Conservation (phyloP, 192 early-diverging fungal species). For the Coemansia sp. region DNA sequence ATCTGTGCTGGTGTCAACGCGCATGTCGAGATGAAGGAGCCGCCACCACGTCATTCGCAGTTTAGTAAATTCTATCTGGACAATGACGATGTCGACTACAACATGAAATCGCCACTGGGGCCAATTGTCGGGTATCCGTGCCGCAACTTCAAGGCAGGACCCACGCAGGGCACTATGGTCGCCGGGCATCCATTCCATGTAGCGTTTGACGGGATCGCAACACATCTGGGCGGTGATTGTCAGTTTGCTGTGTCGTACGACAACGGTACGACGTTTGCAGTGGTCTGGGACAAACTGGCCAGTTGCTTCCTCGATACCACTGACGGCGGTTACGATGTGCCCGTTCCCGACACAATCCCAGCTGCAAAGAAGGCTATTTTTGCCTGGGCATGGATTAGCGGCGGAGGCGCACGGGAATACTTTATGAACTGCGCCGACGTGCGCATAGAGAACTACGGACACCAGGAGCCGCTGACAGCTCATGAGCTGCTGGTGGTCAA, state of each 20-base stretch:
- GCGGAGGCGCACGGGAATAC: slow-evolving; percentile 61
- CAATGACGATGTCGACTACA: slow-evolving; percentile 53
- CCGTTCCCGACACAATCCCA: slow-evolving; percentile 59
- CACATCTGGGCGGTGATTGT: slow-evolving; percentile 68
- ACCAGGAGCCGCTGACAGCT: slow-evolving; percentile 45
- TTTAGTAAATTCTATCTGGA: slow-evolving; percentile 50
- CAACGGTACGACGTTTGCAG: slow-evolving; percentile 61
- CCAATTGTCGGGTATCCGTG: slow-evolving; percentile 50
- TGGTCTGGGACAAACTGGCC: slow-evolving; percentile 57
- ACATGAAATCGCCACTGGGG: slow-evolving; percentile 51
- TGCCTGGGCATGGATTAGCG: slow-evolving; percentile 69
- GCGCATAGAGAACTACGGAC: slow-evolving; percentile 53
- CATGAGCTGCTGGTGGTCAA: slow-evolving; percentile 54
- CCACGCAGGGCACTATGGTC: slow-evolving; percentile 39
- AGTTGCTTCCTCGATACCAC: slow-evolving; percentile 49
- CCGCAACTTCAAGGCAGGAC: slow-evolving; percentile 44
- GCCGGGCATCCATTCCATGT: slow-evolving; percentile 57
- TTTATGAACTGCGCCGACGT: slow-evolving; percentile 72
- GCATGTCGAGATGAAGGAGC: slow-evolving; percentile 48
- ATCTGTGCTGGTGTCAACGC: slow-evolving; percentile 13
- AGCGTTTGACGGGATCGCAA: slow-evolving; percentile 55
- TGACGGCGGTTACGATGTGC: slow-evolving; percentile 53
- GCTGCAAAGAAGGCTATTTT: slow-evolving; percentile 57
- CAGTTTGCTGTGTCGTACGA: slow-evolving; percentile 67
- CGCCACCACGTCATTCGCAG: slow-evolving; percentile 48